Conservation (phyloP, 257 asterid species). For the Gynochthodes officinalis region DNA sequence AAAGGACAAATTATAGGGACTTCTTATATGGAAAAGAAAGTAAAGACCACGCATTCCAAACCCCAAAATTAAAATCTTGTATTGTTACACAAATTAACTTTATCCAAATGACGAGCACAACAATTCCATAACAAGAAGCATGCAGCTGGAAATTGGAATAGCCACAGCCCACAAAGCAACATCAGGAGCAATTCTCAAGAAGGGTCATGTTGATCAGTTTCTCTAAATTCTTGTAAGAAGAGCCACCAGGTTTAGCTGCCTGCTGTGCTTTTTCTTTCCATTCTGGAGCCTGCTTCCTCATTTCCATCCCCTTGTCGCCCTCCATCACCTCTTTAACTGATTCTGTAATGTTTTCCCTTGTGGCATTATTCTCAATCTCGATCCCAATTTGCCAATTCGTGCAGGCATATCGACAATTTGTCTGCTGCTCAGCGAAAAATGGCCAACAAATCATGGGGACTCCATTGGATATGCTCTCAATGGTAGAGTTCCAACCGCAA, state of each 20-base stretch:
- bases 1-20: no score
- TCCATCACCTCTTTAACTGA: conserved; percentile 57
- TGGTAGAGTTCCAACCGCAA: conserved; percentile 66
- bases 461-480: conserved; percentile 53
- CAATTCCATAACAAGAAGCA: not conserved
- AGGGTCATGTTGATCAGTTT: not conserved
- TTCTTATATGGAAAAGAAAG: no score
- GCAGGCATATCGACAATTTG: conserved; percentile 50
- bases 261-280: conserved; percentile 7
- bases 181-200: not conserved
- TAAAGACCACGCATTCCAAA: no score
- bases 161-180: no score
- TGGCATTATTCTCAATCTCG: conserved; percentile 52
- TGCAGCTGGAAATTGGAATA: not conserved
- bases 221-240: conserved; percentile 8
- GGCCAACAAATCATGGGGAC: conserved; percentile 75
- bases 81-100: no score
- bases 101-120: no score
- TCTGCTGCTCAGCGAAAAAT: conserved; percentile 68
- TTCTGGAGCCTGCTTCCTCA: conserved; percentile 51
- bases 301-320: conserved; percentile 48
- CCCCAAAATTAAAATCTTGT: no score
- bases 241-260: conserved; percentile 14
- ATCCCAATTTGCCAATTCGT: conserved; percentile 45
- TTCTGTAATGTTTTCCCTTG: conserved; percentile 46